Evolutionary conservation across 2,329 filamentous ascomycete genomes (phyloP), one percentile per base, ranked within the genome.

Genomic region (Aspergillus sp.): DNA sequence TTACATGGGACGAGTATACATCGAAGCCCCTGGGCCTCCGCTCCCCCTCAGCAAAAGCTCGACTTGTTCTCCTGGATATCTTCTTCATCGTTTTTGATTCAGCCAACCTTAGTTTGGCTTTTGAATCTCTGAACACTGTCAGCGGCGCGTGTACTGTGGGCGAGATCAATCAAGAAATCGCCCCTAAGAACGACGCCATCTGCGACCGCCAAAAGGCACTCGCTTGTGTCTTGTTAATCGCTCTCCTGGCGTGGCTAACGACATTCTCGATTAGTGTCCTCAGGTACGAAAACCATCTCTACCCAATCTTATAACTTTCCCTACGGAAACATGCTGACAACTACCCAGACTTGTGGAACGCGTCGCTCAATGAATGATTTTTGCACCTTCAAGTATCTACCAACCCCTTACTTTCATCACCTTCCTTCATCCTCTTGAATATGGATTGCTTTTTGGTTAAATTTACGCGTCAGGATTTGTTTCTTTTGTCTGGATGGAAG

Each of bases 61-160:
- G 89, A 13, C 83, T 99, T 46, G 89, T 97, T 54, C 83, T 99
- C 50, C 82, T 96, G 52, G 94, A 99, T 72, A 80, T 99, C 3
- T 86, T 96, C 65, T 99, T 99, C 69, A 96, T 99, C 65, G 92
- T 97, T 40, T 96, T 99, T 76, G 93, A 96, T 71, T 91, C 92
- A 3, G 91, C 92, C 47, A 97, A 96, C 73, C 82, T 95, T 22
- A 89, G 90, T 38, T 77, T 99, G 58, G 92, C 93, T 1, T 96
- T 96, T 68, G 88, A 90, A 67, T 88, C 90, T 8, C 76, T 96
- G 49, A 86, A 79, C 5, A 82, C 87, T 60, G 75, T 79, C 26
- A 77, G 79, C 38, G 86, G 84, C 68, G 74, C 76, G 33, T 90
- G 69, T 79, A 82, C 66, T 72, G 80, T 65, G 71, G 62, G 72